A percentile compares a stretch with the other conserved stretches of the same genome.
Conservation (phyloP, 441 rosid species). For the Mallotus repandus region DNA sequence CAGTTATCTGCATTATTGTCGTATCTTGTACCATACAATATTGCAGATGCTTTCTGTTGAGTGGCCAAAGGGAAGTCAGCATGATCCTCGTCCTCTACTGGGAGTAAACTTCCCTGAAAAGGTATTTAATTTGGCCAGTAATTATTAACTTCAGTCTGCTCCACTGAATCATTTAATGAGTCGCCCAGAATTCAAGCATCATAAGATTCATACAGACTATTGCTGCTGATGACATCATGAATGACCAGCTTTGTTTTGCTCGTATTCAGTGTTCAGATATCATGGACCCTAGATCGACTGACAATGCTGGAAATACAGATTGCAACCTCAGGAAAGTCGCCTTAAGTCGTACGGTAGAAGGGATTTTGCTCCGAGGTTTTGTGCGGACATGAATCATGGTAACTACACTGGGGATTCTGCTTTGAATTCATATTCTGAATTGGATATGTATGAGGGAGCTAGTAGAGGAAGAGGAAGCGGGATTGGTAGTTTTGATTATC, state of each 20-base stretch:
- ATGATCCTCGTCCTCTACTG: conserved; percentile 23
- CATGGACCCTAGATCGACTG: background rate
- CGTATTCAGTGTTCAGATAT: background rate
- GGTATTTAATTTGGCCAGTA: background rate
- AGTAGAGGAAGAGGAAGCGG: too few species aligned
- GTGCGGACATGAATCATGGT: too few species aligned
- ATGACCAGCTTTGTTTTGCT: background rate
- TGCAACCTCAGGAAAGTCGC: background rate
- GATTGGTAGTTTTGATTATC: too few species aligned
- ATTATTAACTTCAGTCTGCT: background rate
- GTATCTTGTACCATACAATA: background rate
- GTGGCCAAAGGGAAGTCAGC: conserved; percentile 4
- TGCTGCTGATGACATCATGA: too few species aligned
- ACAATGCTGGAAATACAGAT: background rate
- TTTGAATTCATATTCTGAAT: too few species aligned
- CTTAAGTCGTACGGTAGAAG: background rate
- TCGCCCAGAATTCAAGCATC: too few species aligned
- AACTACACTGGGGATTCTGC: too few species aligned
- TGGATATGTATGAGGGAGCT: too few species aligned
- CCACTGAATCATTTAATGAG: background rate
- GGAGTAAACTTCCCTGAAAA: conserved; percentile 16
- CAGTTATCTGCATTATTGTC: background rate
- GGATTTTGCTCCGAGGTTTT: too few species aligned
- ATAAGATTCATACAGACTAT: too few species aligned
- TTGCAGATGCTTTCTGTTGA: conserved; percentile 20